These are phyloP conservation scores for Inosperma sp. DNA, from an alignment of 768 basidiomycete genomes.

Conservation along the genomic window DNA sequence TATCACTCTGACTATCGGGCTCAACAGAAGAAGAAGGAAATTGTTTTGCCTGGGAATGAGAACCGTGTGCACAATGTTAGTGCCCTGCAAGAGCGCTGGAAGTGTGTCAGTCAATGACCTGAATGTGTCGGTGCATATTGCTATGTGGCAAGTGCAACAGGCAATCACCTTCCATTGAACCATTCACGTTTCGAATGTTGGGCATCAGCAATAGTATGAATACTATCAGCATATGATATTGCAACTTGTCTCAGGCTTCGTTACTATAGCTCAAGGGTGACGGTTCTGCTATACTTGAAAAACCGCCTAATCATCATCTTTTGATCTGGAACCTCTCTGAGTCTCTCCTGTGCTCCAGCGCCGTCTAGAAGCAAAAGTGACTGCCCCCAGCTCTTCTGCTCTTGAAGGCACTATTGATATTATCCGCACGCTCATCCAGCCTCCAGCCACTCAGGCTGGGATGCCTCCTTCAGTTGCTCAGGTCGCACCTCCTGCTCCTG, in stretches of 20 bases:
- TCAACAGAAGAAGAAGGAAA: constrained; percentile 4
- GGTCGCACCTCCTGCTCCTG: neutral
- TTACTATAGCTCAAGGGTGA: neutral
- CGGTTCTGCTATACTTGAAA: neutral
- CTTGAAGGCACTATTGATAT: neutral
- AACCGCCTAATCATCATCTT: neutral
- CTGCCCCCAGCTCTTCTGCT: neutral
- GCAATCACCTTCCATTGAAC: constrained; percentile 15
- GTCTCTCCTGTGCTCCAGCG: constrained; percentile 8
- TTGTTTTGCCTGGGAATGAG: constrained; percentile 15
- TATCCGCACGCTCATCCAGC: neutral
- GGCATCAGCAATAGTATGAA: constrained; percentile 15
- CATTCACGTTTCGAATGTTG: constrained; percentile 17
- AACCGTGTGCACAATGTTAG: constrained; percentile 12
- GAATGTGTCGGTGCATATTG: constrained; percentile 14
- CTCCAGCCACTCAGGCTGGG: neutral
- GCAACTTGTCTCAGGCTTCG: too few species aligned
- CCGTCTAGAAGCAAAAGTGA: constrained; percentile 14
- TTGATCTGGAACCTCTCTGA: too few species aligned
- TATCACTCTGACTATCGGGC: neutral
- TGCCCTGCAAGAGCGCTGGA: constrained; percentile 10
- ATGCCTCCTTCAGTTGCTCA: neutral
- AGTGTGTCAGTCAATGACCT: constrained; percentile 8
- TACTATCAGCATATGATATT: neutral
- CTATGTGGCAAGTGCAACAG: constrained; percentile 7